Base-by-base conservation (phyloP, 2,329 filamentous ascomycete species). In the Aspergillus sp. region DNA sequence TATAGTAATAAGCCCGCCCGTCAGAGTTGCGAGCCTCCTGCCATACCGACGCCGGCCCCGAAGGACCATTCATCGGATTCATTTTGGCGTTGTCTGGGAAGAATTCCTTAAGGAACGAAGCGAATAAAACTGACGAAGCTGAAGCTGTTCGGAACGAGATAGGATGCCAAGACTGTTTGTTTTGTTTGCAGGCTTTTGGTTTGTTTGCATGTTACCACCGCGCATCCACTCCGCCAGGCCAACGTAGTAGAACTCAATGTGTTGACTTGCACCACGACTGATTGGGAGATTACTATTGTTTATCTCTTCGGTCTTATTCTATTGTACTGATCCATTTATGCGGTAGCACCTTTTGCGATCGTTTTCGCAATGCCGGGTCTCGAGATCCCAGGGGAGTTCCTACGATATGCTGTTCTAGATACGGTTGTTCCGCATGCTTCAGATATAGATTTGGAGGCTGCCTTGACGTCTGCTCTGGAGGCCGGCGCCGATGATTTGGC, bases 1-100 rank as follows among this genome's bases (percentile, higher is more conserved):
- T 94, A 75, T 90, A 94, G 67, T 94, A 98, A 68, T 98, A 98
- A 41, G 82, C 76, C 56, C 87, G 82, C 54, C 90, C 91, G 61
- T 95, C 89, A 2, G 82, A 73, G 56, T 85, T 87, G 57, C 82
- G 84, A 57, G 87, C 83, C 67, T 93, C 86, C 67, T 87, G 83
- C 90, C 90, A 96, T 39, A 79, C 64, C 47, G 74, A 68, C 44
- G 77, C 73, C 52, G 75, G 55, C n/a, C 55, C 64, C 43, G 64
- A 72, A 62, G 77, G 72, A 57, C 76, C 79, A 65, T 80, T 85
- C 80, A 86, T 86, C 50, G 64, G 50, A 57, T 66, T 64, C 60
- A 65, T 68, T 30, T 44, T 52, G 39, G 7, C 27, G 9, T 8
- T 41, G 41, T 39, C 5, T 5, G 6, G 36, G 27, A 26, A 9